Conservation (phyloP, 2,329 filamentous ascomycete genomes). For the Teratosphaeria epicoccoides region DNA sequence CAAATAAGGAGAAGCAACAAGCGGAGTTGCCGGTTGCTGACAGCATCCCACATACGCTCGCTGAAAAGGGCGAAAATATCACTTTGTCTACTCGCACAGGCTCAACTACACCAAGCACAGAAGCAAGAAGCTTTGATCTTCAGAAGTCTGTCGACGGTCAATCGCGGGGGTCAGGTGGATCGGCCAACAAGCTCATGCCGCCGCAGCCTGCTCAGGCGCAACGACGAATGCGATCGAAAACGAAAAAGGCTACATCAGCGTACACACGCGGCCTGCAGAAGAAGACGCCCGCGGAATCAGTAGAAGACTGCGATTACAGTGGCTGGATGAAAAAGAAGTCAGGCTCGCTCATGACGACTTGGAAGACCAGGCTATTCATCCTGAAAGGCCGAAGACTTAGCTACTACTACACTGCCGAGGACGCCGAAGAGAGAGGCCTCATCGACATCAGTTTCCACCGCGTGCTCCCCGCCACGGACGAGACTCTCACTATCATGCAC, state of each 20-base stretch:
- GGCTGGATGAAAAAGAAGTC: conserved; percentile 99
- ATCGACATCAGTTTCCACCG: conserved; percentile 97
- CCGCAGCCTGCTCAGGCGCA: conserved; percentile 15
- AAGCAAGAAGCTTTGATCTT: conserved; percentile 31
- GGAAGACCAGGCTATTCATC: conserved; percentile 94
- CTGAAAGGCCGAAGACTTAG: conserved; percentile 81
- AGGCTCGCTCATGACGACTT: conserved; percentile 89
- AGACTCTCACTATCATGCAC: conserved; percentile 80
- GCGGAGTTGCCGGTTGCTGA: conserved; percentile 24
- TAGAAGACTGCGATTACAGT: conserved; percentile 78
- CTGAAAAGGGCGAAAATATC: conserved; percentile 35
- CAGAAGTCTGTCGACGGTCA: conserved; percentile 23
- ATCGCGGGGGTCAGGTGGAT: conserved; percentile 35
- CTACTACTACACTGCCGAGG: conserved; percentile 92
- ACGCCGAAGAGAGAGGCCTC: conserved; percentile 84
- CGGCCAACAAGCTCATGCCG: conserved; percentile 27
- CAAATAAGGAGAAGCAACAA: conserved; percentile 39
- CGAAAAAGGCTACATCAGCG: conserved; percentile 90
- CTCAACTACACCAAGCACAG: conserved; percentile 56
- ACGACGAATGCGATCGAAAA: conserved; percentile 26
- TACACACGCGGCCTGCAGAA: conserved; percentile 80
- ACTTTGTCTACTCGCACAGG: conserved; percentile 64
- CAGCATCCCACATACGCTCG: conserved; percentile 17
- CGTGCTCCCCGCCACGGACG: conserved; percentile 87
- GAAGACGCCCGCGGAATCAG: conserved; percentile 71